Conservation (phyloP, 2,329 filamentous ascomycete species). For the Diaporthe sp. region DNA sequence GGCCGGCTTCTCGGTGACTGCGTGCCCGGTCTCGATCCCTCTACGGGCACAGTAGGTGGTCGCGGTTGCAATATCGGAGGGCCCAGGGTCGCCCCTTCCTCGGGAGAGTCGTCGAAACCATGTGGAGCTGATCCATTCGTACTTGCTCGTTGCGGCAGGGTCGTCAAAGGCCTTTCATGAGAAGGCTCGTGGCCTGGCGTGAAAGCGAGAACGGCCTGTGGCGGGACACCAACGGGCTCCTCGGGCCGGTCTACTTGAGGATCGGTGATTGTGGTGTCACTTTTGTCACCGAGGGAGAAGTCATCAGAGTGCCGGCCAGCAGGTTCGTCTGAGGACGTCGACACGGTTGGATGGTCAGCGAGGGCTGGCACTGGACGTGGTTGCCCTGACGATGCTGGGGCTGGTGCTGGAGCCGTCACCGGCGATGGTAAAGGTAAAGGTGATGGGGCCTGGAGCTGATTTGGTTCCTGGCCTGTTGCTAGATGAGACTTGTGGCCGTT, state of each 20-base stretch:
- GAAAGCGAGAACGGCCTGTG: not conserved
- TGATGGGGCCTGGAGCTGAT: not conserved
- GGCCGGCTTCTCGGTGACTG: constrained; percentile 26
- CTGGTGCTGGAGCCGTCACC: not conserved
- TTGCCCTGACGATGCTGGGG: not conserved
- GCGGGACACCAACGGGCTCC: not conserved
- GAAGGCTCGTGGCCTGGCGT: not conserved
- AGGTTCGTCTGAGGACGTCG: constrained; percentile 37
- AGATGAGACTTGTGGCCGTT: constrained; percentile 14
- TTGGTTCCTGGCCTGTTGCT: not conserved
- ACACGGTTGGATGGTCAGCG: constrained; percentile 28
- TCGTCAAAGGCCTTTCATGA: not conserved
- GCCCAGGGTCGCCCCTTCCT: not conserved
- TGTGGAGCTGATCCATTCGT: constrained; percentile 19
- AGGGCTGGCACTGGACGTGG: not conserved
- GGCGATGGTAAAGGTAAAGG: not conserved
- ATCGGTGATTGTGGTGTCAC: constrained; percentile 38
- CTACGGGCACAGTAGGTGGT: not conserved
- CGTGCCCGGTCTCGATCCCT: not conserved
- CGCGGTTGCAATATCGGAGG: not conserved
- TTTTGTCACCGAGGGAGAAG: constrained; percentile 33
- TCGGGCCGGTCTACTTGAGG: constrained; percentile 32
- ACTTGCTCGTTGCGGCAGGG: not conserved
- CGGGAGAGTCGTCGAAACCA: not conserved
- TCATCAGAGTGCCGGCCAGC: constrained; percentile 33